Base-by-base conservation (phyloP, 1,284 basidiomycete genomes). In the Veloboletus limbatus region DNA sequence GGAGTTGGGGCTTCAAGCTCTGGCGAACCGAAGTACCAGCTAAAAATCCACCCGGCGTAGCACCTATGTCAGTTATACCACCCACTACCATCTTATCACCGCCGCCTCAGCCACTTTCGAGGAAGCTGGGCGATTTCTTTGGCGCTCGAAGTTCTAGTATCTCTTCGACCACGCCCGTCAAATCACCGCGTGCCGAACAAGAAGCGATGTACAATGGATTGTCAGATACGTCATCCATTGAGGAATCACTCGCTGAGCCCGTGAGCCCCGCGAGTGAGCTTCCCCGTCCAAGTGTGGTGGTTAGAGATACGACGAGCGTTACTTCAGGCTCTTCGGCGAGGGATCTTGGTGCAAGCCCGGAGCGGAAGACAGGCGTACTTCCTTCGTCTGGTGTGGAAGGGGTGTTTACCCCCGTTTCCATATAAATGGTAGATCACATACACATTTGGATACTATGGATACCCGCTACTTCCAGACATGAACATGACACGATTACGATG, bases 91-190 rank as follows among this genome's bases (percentile, higher is more conserved):
- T 42, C 41, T 45, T 54, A 32, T 62, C 55, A 32, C 66, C 59
- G 28, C 64, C 66, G 17, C 66, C 63, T 34, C 63, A 67, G 20
- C 71, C 70, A 1, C 66, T 85, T 4, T 66, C 79, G 26, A 74
- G 75, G 54, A 87, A 84, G 66, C 57, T 88, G 31, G 81, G 82
- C 4, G 81, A 80, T 4, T 80, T 88, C 64, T 88, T 88, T 60
- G 70, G 75, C 47, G 71, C 79, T 35, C 70, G 79, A 43, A 65
- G 45, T 43, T 69, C 69, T 11, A 81, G 76, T 56, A 65, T 77
- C 32, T 77, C 78, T 56, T 81, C 73, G 32, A 61, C 56, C 2
- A 47, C 56, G 3, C 53, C 66, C 40, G 48, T 61, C 43, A 68
- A 55, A 54, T 69, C 57, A 28, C 52, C 55, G 51, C 55, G 47